A percentile compares a stretch with the other conserved stretches of the same genome.
Evolutionary conservation across 257 asterid genomes (phyloP).

Genomic region (Echium plantagineum): DNA sequence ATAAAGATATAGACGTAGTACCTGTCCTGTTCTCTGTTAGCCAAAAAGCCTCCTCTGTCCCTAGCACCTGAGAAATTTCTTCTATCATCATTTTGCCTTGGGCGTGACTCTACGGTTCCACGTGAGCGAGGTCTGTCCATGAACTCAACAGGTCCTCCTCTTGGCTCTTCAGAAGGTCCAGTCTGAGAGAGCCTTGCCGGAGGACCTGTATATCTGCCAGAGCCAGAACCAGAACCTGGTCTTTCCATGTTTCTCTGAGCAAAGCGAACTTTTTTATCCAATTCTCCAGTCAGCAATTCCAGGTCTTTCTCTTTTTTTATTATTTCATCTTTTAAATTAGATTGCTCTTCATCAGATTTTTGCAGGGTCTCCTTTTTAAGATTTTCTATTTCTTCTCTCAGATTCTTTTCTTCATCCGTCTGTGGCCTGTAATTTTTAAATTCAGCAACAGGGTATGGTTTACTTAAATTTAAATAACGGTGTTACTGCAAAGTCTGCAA

Average conservation of each 20-base stretch:
- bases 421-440: slow-evolving; percentile 47
- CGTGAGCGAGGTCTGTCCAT: slow-evolving; percentile 83
- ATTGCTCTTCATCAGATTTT: slow-evolving; percentile 37
- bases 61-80: slow-evolving; percentile 70
- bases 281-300: slow-evolving; percentile 48
- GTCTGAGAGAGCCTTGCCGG: slow-evolving; percentile 48
- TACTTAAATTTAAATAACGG: not conserved
- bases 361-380: slow-evolving; percentile 43
- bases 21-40: slow-evolving; percentile 73
- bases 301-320: slow-evolving; percentile 52
- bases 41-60: slow-evolving; percentile 52
- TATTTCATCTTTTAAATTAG: slow-evolving; percentile 33
- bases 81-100: slow-evolving; percentile 51
- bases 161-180: slow-evolving; percentile 45
- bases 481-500: no score
- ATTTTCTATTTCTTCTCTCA: slow-evolving; percentile 65
- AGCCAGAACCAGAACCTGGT: slow-evolving; percentile 63
- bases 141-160: slow-evolving; percentile 45
- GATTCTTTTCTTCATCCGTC: slow-evolving; percentile 73
- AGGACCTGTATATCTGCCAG: slow-evolving; percentile 42
- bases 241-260: slow-evolving; percentile 61
- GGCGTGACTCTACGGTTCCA: slow-evolving; percentile 57
- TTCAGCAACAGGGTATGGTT: slow-evolving; percentile 16
- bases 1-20: slow-evolving; percentile 19
- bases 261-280: slow-evolving; percentile 80